phyloP scores from a whole-genome alignment of 371 early-diverging fungal genomes.

The Entomophthora muscae region DNA sequence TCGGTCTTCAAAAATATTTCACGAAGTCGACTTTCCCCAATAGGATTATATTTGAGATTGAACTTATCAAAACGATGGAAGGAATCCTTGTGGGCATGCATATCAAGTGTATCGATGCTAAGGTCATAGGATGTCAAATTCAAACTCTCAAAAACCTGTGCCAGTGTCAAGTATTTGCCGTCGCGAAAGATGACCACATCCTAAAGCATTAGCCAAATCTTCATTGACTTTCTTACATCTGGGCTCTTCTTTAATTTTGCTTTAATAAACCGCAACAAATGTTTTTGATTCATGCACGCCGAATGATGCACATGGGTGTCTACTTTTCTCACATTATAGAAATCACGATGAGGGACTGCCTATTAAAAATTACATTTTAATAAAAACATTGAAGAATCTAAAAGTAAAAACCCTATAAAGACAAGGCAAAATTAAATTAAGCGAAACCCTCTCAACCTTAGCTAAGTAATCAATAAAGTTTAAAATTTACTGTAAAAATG shows the following conservation, averaged over 20 bases:
- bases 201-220: slow-evolving; percentile 12
- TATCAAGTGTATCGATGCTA: slow-evolving; percentile 92
- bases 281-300: slow-evolving; percentile 97
- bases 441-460: no score
- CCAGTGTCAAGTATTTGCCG: slow-evolving; percentile 44
- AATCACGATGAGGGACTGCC: slow-evolving; percentile 88
- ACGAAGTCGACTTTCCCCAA: slow-evolving; percentile 50
- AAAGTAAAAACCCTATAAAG: no score
- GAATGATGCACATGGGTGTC: slow-evolving; percentile 98
- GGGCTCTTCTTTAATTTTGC: slow-evolving; percentile 74
- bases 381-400: neutral
- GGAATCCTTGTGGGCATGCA: slow-evolving; percentile 81
- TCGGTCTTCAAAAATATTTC: slow-evolving; percentile 93
- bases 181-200: slow-evolving; percentile 61
- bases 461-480: no score
- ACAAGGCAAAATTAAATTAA: no score
- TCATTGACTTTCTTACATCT: slow-evolving; percentile 26
- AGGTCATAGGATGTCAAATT: slow-evolving; percentile 93
- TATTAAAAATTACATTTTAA: slow-evolving; percentile 10
- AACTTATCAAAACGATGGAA: slow-evolving; percentile 95
- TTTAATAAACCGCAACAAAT: slow-evolving; percentile 94
- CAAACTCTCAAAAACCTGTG: slow-evolving; percentile 80
- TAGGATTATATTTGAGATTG: slow-evolving; percentile 94
- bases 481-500: no score
- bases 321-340: slow-evolving; percentile 97